Conservation (phyloP, 139 green algal genomes). For the Desmodesmus armatus region DNA sequence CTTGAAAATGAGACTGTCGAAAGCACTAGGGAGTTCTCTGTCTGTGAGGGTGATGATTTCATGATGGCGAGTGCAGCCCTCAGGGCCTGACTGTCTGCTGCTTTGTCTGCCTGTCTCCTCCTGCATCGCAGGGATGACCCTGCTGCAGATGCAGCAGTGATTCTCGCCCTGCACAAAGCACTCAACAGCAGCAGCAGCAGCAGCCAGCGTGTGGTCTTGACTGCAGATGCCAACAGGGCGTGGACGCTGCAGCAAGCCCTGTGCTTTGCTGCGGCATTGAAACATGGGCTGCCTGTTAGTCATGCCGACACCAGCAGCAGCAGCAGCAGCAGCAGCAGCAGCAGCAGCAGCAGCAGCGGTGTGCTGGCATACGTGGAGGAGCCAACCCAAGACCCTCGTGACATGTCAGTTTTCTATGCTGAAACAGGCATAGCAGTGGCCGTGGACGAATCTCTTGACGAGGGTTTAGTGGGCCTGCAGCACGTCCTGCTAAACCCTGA, state of each 20-base stretch:
- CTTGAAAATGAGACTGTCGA: no score
- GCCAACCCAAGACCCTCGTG: slow-evolving; percentile 66
- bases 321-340: slow-evolving; percentile 29
- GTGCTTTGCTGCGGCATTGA: slow-evolving; percentile 59
- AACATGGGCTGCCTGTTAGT: no score
- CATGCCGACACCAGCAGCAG: neutral
- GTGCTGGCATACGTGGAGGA: slow-evolving; percentile 90
- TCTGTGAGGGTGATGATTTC: no score
- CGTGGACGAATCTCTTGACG: slow-evolving; percentile 91
- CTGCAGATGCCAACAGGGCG: slow-evolving; percentile 91
- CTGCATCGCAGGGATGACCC: slow-evolving; percentile 51
- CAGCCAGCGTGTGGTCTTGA: slow-evolving; percentile 62
- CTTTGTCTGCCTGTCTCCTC: neutral
- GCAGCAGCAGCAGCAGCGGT: slow-evolving; percentile 29
- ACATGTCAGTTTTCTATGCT: slow-evolving; percentile 75
- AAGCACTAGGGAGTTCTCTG: no score
- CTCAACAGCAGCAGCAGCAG: no score
- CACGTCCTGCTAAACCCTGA: neutral
- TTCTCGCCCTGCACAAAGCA: slow-evolving; percentile 71
- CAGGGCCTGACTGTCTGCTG: neutral
- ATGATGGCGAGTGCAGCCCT: no score
- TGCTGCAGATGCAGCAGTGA: slow-evolving; percentile 74
- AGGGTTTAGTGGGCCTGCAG: slow-evolving; percentile 54
- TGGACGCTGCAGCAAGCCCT: slow-evolving; percentile 85
- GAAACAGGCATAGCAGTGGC: slow-evolving; percentile 82